Evolutionary conservation across 768 basidiomycete genomes (phyloP).

Genomic region (Pleurotus cornucopiae): DNA sequence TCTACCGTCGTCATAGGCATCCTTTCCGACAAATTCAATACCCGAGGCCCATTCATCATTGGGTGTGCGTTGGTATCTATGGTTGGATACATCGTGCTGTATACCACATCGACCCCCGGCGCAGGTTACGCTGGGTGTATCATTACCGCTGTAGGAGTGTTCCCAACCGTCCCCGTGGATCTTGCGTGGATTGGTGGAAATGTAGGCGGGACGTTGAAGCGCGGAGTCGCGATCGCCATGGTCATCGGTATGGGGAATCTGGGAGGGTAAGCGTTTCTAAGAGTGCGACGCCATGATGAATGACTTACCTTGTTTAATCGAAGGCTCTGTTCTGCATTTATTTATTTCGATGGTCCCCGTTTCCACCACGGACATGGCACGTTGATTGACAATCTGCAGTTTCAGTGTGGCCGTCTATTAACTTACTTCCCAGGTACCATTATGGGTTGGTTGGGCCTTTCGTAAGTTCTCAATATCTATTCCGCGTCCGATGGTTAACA

Average conservation of each 20-base stretch:
- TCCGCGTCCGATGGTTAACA: background rate
- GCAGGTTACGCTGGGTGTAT: conserved; percentile 44
- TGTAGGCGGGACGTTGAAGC: conserved; percentile 50
- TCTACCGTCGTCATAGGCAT: conserved; percentile 37
- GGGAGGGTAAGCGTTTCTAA: conserved; percentile 29
- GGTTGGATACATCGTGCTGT: conserved; percentile 48
- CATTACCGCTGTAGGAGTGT: conserved; percentile 49
- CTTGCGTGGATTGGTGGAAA: conserved; percentile 55
- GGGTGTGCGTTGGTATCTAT: conserved; percentile 36
- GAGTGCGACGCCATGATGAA: background rate
- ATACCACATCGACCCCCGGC: conserved; percentile 25
- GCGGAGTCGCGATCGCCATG: conserved; percentile 47
- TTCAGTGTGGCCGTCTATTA: no score
- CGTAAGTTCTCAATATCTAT: background rate
- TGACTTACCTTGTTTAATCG: no score
- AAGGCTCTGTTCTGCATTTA: conserved; percentile 38
- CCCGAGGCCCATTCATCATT: conserved; percentile 48
- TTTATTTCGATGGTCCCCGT: conserved; percentile 30
- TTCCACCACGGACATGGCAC: conserved; percentile 35
- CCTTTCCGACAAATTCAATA: conserved; percentile 35
- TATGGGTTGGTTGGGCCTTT: background rate
- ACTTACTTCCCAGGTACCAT: conserved; percentile 17
- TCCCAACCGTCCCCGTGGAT: conserved; percentile 40
- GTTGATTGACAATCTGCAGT: background rate
- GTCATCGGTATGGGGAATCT: conserved; percentile 53